Evolutionary conservation across 73 alveolate species (phyloP).

Genomic region (Symbiodinium pilosum): DNA sequence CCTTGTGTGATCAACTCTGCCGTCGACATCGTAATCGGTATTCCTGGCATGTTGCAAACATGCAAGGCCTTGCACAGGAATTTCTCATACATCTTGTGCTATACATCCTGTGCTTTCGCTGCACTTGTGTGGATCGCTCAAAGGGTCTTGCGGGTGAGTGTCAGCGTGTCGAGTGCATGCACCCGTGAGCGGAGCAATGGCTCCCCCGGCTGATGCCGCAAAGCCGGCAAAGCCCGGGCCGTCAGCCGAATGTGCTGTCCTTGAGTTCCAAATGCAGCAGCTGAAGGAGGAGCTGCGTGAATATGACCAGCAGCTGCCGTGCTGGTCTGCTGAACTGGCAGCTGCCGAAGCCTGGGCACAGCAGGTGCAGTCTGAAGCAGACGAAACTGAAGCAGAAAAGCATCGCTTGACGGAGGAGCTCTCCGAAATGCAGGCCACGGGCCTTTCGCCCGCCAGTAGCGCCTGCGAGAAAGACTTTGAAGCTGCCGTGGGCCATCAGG

Average conservation of each 20-base stretch:
- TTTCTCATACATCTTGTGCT: too few relatives aligned
- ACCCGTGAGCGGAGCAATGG: not conserved
- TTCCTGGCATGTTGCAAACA: not conserved
- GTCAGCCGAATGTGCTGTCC: slow-evolving; percentile 25
- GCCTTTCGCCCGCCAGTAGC: slow-evolving; percentile 47
- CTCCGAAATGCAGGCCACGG: not conserved
- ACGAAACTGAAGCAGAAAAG: not conserved
- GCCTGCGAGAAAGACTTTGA: slow-evolving; percentile 42
- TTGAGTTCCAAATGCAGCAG: slow-evolving; percentile 50
- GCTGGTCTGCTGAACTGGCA: slow-evolving; percentile 76
- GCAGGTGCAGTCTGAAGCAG: slow-evolving; percentile 2
- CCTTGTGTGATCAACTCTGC: slow-evolving; percentile 91
- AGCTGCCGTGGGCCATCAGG: slow-evolving; percentile 42
- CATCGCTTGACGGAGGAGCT: slow-evolving; percentile 17
- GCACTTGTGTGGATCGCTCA: not conserved
- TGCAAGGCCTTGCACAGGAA: not conserved
- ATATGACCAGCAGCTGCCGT: slow-evolving; percentile 58
- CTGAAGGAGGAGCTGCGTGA: slow-evolving; percentile 50
- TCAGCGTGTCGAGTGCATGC: not conserved
- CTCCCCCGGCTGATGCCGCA: not conserved
- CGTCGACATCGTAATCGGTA: slow-evolving; percentile 69
- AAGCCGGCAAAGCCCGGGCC: not conserved
- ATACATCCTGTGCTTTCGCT: too few relatives aligned
- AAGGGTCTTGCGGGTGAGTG: not conserved
- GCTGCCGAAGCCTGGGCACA: slow-evolving; percentile 54